phyloP scores from a whole-genome alignment of 805 yeast genomes.

The Phaffomyces opuntiae region DNA sequence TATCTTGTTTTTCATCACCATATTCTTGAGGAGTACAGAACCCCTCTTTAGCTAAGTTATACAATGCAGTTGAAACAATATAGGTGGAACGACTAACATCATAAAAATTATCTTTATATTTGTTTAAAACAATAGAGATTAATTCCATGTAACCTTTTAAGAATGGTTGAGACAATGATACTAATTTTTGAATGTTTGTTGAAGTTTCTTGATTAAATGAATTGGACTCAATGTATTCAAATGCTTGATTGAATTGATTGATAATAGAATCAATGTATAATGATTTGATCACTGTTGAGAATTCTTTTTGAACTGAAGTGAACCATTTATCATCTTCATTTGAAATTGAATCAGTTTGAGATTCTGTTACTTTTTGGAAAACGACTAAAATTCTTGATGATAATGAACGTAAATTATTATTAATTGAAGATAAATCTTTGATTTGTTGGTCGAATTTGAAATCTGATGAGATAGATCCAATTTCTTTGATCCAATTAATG shows the following conservation, averaged over 20 bases:
- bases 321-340: slow-evolving; percentile 71
- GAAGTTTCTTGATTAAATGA: slow-evolving; percentile 35
- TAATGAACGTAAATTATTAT: slow-evolving; percentile 40
- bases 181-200: slow-evolving; percentile 36
- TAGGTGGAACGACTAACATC: slow-evolving; percentile 56
- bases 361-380: slow-evolving; percentile 46
- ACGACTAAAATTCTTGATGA: slow-evolving; percentile 56
- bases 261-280: slow-evolving; percentile 34
- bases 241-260: slow-evolving; percentile 28
- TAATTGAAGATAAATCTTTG: slow-evolving; percentile 32
- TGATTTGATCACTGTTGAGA: slow-evolving; percentile 34
- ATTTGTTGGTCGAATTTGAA: background rate
- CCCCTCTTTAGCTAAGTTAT: slow-evolving; percentile 66
- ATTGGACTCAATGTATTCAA: slow-evolving; percentile 28
- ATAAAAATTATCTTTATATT: slow-evolving; percentile 41
- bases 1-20: slow-evolving; percentile 49
- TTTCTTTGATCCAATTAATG: slow-evolving; percentile 36
- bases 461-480: background rate
- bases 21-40: slow-evolving; percentile 90
- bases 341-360: slow-evolving; percentile 6
- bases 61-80: slow-evolving; percentile 47
- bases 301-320: slow-evolving; percentile 36
- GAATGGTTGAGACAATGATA: slow-evolving; percentile 56
- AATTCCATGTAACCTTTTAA: slow-evolving; percentile 51
- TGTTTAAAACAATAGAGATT: slow-evolving; percentile 34